Percentiles rank a stretch among this genome's conserved stretches.
phyloP scores from a whole-genome alignment of 2,329 filamentous ascomycete genomes.

The Aaosphaeria arxii region DNA sequence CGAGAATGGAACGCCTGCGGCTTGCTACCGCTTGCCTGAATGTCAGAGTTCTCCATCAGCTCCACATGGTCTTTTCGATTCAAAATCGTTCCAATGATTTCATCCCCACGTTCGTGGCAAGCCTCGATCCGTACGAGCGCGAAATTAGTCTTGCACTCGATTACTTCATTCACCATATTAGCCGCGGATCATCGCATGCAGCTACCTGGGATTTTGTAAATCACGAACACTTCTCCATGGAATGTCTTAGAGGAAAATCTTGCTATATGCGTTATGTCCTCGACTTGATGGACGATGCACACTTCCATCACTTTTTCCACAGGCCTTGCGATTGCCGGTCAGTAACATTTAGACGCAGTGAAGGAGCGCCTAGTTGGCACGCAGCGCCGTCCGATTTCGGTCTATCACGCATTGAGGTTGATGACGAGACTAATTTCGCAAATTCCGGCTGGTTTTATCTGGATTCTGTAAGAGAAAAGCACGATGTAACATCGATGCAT shows the following conservation, averaged over 20 bases:
- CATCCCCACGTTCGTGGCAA: constrained; percentile 1
- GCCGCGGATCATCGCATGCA: neutral
- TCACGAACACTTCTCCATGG: no score
- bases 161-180: neutral
- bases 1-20: constrained; percentile 3
- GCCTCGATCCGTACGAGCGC: constrained; percentile 8
- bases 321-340: neutral
- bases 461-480: neutral
- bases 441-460: constrained; percentile 2
- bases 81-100: neutral
- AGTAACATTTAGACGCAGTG: neutral
- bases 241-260: no score
- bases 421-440: neutral
- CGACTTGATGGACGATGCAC: neutral
- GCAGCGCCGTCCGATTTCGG: neutral
- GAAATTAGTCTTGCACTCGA: constrained; percentile 6
- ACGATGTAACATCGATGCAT: neutral
- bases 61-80: neutral
- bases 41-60: constrained; percentile 7
- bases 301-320: neutral
- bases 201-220: no score
- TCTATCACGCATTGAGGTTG: neutral
- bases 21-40: constrained; percentile 6
- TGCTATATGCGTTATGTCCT: no score
- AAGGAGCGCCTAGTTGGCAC: neutral